These are phyloP conservation scores for Arctium lappa DNA, from an alignment of 129 eudicot species.

Conservation along the genomic window DNA sequence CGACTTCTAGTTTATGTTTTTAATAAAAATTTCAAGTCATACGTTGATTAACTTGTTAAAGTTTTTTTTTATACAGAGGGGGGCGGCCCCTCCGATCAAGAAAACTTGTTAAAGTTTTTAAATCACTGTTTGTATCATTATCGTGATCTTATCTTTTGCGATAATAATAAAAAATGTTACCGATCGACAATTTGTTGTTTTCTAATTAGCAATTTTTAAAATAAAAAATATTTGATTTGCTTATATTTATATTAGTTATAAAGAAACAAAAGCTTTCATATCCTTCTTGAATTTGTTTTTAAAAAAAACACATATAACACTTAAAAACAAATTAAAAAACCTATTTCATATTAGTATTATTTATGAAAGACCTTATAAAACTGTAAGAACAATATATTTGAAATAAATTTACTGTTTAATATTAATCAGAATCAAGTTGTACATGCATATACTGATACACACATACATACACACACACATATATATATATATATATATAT, in stretches of 20 bases:
- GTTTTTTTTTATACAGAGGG: not conserved
- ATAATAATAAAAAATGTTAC: not conserved
- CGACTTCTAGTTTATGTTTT: not conserved
- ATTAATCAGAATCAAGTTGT: not conserved
- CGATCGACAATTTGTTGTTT: conserved; percentile 1
- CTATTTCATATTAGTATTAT: not conserved
- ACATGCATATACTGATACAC: too few relatives aligned
- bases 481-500: too few relatives aligned
- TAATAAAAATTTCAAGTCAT: not conserved
- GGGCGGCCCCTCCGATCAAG: too few relatives aligned
- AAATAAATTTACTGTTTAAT: too few relatives aligned
- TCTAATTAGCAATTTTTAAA: not conserved
- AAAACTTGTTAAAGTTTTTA: not conserved
- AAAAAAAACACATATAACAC: not conserved
- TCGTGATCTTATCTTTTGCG: not conserved
- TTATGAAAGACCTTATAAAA: conserved; percentile 4
- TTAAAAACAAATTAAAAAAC: not conserved
- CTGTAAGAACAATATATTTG: not conserved
- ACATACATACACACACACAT: too few relatives aligned
- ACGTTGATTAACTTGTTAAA: not conserved
- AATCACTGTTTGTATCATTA: not conserved
- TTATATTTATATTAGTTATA: not conserved
- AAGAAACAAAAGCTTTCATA: not conserved
- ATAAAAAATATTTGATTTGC: not conserved
- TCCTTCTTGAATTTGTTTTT: not conserved